Conservation (phyloP, 1,139 yeast genomes). For the Groenewaldozyma auringiensis region DNA sequence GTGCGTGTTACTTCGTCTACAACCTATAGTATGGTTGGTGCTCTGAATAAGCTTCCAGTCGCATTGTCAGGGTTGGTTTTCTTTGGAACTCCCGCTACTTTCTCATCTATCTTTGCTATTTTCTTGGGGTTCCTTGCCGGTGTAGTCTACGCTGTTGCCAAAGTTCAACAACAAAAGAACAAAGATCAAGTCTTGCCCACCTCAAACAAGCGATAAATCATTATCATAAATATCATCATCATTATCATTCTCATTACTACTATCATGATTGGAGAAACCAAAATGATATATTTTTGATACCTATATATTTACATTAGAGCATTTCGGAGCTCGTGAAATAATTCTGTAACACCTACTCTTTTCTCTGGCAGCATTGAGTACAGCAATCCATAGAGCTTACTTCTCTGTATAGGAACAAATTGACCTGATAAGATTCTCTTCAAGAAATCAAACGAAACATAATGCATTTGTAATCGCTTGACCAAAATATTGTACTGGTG, state of each 20-base stretch:
- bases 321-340: constrained; percentile 16
- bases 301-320: background rate
- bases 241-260: background rate
- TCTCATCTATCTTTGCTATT: constrained; percentile 84
- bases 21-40: constrained; percentile 98
- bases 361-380: constrained; percentile 44
- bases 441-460: constrained; percentile 37
- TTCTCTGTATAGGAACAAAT: constrained; percentile 41
- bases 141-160: constrained; percentile 87
- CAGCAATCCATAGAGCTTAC: constrained; percentile 40
- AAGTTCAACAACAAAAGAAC: constrained; percentile 63
- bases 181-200: constrained; percentile 29
- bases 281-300: background rate
- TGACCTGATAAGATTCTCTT: constrained; percentile 38
- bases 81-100: constrained; percentile 91
- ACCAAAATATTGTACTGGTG: constrained; percentile 40
- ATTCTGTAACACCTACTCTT: constrained; percentile 22
- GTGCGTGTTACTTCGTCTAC: constrained; percentile 98
- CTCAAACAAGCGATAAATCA: constrained; percentile 16
- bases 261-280: background rate
- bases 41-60: constrained; percentile 94
- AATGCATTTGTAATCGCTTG: constrained; percentile 35
- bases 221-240: background rate
- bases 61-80: constrained; percentile 90
- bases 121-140: constrained; percentile 92